Evolutionary conservation across 2,329 filamentous ascomycete species (phyloP), one percentile per base, ranked within the genome.

Genomic region (Epichloe hybrida): DNA sequence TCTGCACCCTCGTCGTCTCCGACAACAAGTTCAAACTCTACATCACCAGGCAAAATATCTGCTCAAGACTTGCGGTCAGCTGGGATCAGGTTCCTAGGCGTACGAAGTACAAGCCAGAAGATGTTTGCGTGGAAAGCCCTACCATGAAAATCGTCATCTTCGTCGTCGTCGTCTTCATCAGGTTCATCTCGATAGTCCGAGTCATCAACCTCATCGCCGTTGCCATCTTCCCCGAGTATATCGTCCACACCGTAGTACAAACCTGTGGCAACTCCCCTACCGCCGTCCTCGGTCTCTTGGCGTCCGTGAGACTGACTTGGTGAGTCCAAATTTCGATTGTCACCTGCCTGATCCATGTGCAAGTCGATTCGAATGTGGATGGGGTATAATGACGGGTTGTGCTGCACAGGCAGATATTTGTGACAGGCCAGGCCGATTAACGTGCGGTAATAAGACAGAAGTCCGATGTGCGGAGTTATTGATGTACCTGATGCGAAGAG

Each of bases 201-300:
- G 9, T 57, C 55, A 35, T 48, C 48, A 13, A 50, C 48, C 12
- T 51, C 51, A 11, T 55, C 53, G 7, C 52, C 44, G 31, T 54
- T 53, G 38, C 51, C 49, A 11, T 55, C 46, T 45, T 52, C 44
- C 36, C 47, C 50, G 7, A 21, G 6, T 9, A 35, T n/a, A 39
- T 46, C 50, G 34, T 56, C 47, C 21, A 50, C 39, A 23, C 55
- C 53, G 8, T 51, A 49, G 37, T 55, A 49, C 13, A 27, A 46
- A 23, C 35, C 49, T 37, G 66, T 63, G 5, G 66, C 61, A 38
- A 66, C 62, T n/a, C 57, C 58, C 6, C 43, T 37, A 39, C 55
- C 55, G 27, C 52, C 53, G 20, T 50, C 43, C 3, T 49, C 52
- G 13, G 27, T 9, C 3, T 23, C 17, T 13, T 23, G 41, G 40